Percentiles rank a stretch among this genome's conserved stretches.
These are phyloP conservation scores for Trypanosoma scelopori DNA, from an alignment of 208 protist genomes.

Conservation along the genomic window DNA sequence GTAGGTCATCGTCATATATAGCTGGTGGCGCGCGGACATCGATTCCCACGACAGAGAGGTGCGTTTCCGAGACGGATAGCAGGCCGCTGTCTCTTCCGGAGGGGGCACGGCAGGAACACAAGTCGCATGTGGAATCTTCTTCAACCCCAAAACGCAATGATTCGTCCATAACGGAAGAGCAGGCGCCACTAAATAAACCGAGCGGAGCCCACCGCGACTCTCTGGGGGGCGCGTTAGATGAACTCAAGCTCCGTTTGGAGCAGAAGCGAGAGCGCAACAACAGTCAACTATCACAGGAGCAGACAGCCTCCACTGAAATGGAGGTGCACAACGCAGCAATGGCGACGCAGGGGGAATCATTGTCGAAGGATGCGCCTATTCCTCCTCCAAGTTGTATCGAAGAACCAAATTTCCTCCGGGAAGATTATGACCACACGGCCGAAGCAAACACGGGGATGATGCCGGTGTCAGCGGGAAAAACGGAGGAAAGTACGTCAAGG, in stretches of 20 bases:
- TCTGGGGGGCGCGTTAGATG: not conserved
- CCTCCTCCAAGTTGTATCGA: not conserved
- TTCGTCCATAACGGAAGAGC: no score
- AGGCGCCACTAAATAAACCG: not conserved
- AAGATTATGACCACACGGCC: not conserved
- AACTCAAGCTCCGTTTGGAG: constrained; percentile 8
- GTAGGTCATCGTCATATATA: not conserved
- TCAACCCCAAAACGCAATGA: no score
- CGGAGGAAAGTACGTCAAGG: not conserved
- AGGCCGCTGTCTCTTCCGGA: not conserved
- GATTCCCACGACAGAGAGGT: not conserved
- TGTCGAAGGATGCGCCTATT: not conserved
- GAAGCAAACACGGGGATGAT: not conserved
- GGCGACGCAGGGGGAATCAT: not conserved
- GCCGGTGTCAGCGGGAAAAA: not conserved
- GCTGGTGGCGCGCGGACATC: no score
- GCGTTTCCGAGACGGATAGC: not conserved
- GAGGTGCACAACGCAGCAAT: no score
- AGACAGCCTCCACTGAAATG: no score
- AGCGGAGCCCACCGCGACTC: not conserved
- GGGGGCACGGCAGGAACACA: no score
- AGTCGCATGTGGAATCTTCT: no score
- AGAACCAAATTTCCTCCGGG: not conserved
- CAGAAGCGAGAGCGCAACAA: not conserved
- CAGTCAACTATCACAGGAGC: no score